phyloP scores from a whole-genome alignment of 2,329 filamentous ascomycete species.

The Aspergillus bombycis region DNA sequence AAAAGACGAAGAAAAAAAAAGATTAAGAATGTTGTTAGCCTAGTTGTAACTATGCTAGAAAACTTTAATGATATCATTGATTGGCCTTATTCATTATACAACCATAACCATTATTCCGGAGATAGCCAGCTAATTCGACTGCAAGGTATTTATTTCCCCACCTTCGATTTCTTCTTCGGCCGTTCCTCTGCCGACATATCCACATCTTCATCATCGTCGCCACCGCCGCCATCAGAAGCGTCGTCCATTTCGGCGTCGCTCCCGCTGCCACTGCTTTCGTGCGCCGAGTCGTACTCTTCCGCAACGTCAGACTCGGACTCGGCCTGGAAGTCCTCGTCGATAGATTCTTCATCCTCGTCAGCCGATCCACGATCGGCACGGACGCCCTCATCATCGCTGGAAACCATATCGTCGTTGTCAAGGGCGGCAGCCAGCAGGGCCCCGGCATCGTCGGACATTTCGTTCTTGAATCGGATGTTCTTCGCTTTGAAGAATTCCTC shows the following conservation, averaged over 20 bases:
- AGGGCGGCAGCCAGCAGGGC: constrained; percentile 76
- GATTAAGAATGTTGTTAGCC: background rate
- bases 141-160: constrained; percentile 33
- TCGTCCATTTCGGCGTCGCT: constrained; percentile 65
- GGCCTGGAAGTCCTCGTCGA: constrained; percentile 93
- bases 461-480: constrained; percentile 94
- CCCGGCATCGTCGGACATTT: constrained; percentile 87
- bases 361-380: constrained; percentile 83
- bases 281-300: constrained; percentile 90
- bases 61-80: constrained; percentile 4
- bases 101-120: constrained; percentile 11
- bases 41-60: background rate
- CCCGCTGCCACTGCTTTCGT: constrained; percentile 78
- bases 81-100: constrained; percentile 20
- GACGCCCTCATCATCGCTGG: constrained; percentile 77
- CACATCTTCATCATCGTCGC: constrained; percentile 40
- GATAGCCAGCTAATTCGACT: background rate
- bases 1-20: background rate
- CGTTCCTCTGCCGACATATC: constrained; percentile 47
- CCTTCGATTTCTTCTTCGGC: constrained; percentile 68
- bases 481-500: constrained; percentile 98
- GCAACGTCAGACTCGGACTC: constrained; percentile 94
- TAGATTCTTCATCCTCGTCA: constrained; percentile 92
- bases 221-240: constrained; percentile 41
- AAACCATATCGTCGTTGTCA: constrained; percentile 77